A percentile compares a stretch with the other conserved stretches of the same genome.
phyloP scores from a whole-genome alignment of 2,329 filamentous ascomycete species.

The Fusarium succisae region DNA sequence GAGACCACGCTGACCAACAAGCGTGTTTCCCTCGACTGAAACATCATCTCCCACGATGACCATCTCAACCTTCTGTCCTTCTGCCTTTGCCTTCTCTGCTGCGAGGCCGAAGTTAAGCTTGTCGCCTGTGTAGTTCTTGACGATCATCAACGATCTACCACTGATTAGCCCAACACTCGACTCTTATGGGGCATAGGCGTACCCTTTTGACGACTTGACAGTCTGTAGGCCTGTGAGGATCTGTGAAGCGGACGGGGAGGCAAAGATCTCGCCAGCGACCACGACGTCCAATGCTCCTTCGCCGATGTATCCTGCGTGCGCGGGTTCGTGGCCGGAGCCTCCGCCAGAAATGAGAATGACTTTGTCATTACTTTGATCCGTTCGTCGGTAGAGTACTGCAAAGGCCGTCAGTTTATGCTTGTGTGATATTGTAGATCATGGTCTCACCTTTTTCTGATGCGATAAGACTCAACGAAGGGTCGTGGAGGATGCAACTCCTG shows the following conservation, averaged over 20 bases:
- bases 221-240: conserved; percentile 33
- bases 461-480: conserved; percentile 36
- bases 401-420: not conserved
- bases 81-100: conserved; percentile 43
- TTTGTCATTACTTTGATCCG: conserved; percentile 19
- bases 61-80: conserved; percentile 37
- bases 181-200: fast-evolving
- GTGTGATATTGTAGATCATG: fast-evolving
- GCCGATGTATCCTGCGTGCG: conserved; percentile 39
- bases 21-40: conserved; percentile 36
- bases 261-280: conserved; percentile 40
- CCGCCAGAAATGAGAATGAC: conserved; percentile 38
- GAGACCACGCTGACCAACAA: conserved; percentile 39
- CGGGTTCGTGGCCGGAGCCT: conserved; percentile 39
- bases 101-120: conserved; percentile 44
- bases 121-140: conserved; percentile 44
- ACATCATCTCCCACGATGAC: conserved; percentile 40
- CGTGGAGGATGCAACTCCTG: conserved; percentile 37
- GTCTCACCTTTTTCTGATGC: conserved; percentile 32
- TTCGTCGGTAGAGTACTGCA: conserved; percentile 36
- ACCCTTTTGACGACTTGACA: conserved; percentile 37
- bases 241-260: conserved; percentile 39
- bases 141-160: conserved; percentile 34
- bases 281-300: conserved; percentile 37
- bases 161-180: not conserved